Evolutionary conservation across 2,329 filamentous ascomycete species (phyloP).

Genomic region (Scedosporium dehoogii): DNA sequence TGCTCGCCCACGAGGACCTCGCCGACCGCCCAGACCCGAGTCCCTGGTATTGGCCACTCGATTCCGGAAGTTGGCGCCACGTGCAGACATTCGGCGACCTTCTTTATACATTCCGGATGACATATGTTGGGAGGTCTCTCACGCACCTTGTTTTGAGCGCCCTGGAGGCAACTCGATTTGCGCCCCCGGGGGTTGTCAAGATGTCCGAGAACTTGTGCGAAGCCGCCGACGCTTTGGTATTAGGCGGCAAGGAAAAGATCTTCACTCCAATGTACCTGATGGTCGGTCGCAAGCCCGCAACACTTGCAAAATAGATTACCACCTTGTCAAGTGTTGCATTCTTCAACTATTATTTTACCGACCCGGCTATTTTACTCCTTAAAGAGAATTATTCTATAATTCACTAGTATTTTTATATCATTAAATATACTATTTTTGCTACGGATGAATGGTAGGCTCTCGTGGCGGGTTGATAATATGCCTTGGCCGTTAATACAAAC

Average conservation of each 20-base stretch:
- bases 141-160: slow-evolving; percentile 68
- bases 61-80: slow-evolving; percentile 71
- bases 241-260: slow-evolving; percentile 77
- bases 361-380: no score
- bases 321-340: no score
- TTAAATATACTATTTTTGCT: no score
- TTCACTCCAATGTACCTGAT: slow-evolving; percentile 99
- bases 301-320: no score
- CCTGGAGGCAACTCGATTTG: slow-evolving; percentile 65
- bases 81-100: slow-evolving; percentile 69
- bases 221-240: slow-evolving; percentile 77
- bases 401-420: no score
- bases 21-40: slow-evolving; percentile 64
- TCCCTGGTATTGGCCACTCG: slow-evolving; percentile 89
- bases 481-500: no score
- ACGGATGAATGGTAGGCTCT: no score
- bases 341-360: no score
- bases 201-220: slow-evolving; percentile 78
- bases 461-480: no score
- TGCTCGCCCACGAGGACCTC: slow-evolving; percentile 78
- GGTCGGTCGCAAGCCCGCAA: slow-evolving; percentile 72
- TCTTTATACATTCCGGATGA: slow-evolving; percentile 81
- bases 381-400: no score
- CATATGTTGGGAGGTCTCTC: slow-evolving; percentile 64
- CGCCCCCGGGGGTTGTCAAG: slow-evolving; percentile 80